Percentiles rank a stretch among this genome's conserved stretches.
Evolutionary conservation across 2,329 filamentous ascomycete genomes (phyloP).

Genomic region (Rasamsonia emersonii): DNA sequence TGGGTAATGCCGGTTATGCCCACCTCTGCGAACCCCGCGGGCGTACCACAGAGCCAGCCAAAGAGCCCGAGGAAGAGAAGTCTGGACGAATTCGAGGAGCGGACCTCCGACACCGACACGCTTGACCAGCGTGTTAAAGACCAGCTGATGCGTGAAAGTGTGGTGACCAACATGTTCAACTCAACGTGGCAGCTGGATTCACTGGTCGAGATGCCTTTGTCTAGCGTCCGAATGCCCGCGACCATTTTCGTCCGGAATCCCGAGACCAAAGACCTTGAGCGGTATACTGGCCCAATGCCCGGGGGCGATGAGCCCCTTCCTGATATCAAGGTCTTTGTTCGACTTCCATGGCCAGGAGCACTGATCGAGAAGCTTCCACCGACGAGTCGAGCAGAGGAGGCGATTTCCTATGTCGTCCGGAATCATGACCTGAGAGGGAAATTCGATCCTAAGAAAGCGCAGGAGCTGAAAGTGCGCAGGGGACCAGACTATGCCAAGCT

Average conservation of each 20-base stretch:
- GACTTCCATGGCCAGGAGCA: slow-evolving; percentile 71
- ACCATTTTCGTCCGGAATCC: slow-evolving; percentile 59
- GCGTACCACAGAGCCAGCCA: slow-evolving; percentile 17
- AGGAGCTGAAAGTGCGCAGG: slow-evolving; percentile 53
- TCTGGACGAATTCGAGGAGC: slow-evolving; percentile 40
- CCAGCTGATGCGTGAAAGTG: slow-evolving; percentile 47
- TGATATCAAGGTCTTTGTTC: slow-evolving; percentile 62
- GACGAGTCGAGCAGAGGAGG: slow-evolving; percentile 56
- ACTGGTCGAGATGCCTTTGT: slow-evolving; percentile 57
- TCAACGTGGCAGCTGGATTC: slow-evolving; percentile 66
- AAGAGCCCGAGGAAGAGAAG: slow-evolving; percentile 39
- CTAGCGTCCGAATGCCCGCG: slow-evolving; percentile 59
- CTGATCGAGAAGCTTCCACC: slow-evolving; percentile 56
- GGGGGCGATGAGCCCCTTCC: slow-evolving; percentile 43
- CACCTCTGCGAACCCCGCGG: slow-evolving; percentile 11
- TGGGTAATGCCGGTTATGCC: slow-evolving; percentile 64
- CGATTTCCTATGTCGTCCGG: slow-evolving; percentile 81
- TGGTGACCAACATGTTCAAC: slow-evolving; percentile 71
- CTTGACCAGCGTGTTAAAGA: slow-evolving; percentile 26
- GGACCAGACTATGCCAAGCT: slow-evolving; percentile 54
- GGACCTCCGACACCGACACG: slow-evolving; percentile 4
- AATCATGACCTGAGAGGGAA: slow-evolving; percentile 68
- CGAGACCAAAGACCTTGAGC: slow-evolving; percentile 54
- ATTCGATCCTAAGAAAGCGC: slow-evolving; percentile 61
- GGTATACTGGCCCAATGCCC: slow-evolving; percentile 61